Evolutionary conservation across 2,329 filamentous ascomycete species (phyloP), one percentile per base, ranked within the genome.

Genomic region (Epichloe coenophiala): DNA sequence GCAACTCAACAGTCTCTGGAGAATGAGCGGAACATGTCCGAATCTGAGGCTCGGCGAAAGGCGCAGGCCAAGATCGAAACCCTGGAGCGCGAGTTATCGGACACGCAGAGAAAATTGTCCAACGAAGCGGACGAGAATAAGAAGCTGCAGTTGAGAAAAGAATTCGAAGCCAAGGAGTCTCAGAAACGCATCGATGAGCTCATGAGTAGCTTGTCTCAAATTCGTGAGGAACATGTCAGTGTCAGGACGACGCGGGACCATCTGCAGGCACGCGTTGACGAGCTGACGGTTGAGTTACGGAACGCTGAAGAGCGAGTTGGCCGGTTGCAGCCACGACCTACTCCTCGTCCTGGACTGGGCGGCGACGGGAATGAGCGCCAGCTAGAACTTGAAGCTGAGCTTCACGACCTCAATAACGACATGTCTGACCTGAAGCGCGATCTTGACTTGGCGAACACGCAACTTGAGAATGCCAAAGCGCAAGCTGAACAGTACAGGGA

Each of bases 181-280:
- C 88, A 95, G 64, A 93, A 89, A 66, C 82, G 90, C 48, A 93
- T 97, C 54, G 91, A 98, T 57, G 91, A 97, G 60, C 78, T 98
- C 44, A 84, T 91, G 55, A 75, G 83, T 35, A 91, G 81, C 59
- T 73, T 96, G 40, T 77, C 87, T 57, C 81, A 88, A 54, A 81
- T 84, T 47, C 87, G 91, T 43, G 90, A 97, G 65, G 89, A 96
- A 59, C 78, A 95, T 48, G 81, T 93, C 44, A 83, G 84, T 27
- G 81, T 84, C 23, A 95, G 95, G 73, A 95, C 91, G 1, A 86
- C 81, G 45, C 82, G 86, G 45, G 91, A 97, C 64, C 87, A 96
- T 63, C 75, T 98, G 2, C 90, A 97, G 65, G 80, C 83, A 36
- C 80, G 90, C 51, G 88, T 95, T 3, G 86, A 95, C 57, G 91